Evolutionary conservation across 805 yeast species (phyloP).

Genomic region (Metschnikowia aberdeeniae): DNA sequence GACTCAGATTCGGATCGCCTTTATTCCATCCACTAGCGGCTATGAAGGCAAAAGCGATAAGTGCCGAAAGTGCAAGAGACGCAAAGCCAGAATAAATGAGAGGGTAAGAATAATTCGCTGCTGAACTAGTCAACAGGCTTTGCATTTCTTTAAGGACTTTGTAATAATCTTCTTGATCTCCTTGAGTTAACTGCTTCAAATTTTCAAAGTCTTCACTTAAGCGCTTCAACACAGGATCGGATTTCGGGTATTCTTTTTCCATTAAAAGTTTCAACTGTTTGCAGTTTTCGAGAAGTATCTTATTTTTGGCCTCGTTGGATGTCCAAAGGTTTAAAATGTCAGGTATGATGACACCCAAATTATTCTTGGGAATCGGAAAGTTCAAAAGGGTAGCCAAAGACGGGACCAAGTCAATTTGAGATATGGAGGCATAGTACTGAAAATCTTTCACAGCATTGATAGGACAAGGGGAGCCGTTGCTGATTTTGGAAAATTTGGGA

Average conservation of each 20-base stretch:
- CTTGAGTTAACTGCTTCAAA: constrained; percentile 4
- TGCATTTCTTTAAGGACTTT: constrained; percentile 47
- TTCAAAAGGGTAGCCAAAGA: constrained; percentile 58
- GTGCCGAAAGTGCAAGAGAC: constrained; percentile 5
- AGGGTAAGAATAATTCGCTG: constrained; percentile 67
- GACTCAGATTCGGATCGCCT: background rate
- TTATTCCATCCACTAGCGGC: background rate
- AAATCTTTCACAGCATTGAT: constrained; percentile 39
- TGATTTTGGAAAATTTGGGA: constrained; percentile 42
- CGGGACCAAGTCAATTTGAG: constrained; percentile 74
- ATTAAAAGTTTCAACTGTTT: constrained; percentile 49
- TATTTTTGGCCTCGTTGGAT: constrained; percentile 25
- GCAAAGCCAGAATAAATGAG: constrained; percentile 35
- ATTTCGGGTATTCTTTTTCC: constrained; percentile 34
- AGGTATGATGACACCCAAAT: constrained; percentile 65
- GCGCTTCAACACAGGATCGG: constrained; percentile 8
- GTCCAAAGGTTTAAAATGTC: constrained; percentile 54
- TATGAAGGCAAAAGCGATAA: background rate
- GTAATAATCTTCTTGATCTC: constrained; percentile 20
- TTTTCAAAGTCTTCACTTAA: constrained; percentile 14
- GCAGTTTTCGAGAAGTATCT: constrained; percentile 51
- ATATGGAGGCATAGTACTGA: constrained; percentile 49
- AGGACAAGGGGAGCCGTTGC: constrained; percentile 31
- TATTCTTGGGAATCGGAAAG: constrained; percentile 66
- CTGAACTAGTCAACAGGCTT: constrained; percentile 47